Conservation (phyloP, 495 filamentous ascomycete genomes). For the Copromyces sp. region DNA sequence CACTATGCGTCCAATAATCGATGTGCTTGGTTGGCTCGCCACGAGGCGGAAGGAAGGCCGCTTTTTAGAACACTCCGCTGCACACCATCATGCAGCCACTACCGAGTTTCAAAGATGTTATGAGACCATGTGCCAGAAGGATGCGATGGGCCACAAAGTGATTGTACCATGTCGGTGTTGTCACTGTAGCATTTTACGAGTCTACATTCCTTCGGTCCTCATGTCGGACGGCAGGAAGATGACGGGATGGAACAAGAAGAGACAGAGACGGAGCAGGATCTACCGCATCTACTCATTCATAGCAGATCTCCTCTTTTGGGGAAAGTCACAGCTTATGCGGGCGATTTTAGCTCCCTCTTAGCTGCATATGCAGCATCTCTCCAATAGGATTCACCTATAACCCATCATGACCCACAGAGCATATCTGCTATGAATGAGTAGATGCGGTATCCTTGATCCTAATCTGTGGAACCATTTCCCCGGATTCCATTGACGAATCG, state of each 20-base stretch:
- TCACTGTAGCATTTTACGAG: not conserved
- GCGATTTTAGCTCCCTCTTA: too few relatives aligned
- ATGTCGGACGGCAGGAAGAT: not conserved
- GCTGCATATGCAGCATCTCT: too few relatives aligned
- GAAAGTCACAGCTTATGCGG: too few relatives aligned
- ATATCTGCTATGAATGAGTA: too few relatives aligned
- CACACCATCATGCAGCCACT: not conserved
- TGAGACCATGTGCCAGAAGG: not conserved
- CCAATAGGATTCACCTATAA: too few relatives aligned
- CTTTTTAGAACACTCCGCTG: not conserved
- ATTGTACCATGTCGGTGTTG: not conserved
- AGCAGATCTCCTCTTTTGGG: too few relatives aligned
- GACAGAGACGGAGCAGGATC: not conserved
- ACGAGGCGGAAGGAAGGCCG: not conserved
- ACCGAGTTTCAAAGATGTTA: not conserved
- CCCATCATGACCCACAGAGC: too few relatives aligned
- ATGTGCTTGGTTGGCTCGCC: not conserved
- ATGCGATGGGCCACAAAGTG: not conserved
- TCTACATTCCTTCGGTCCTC: not conserved
- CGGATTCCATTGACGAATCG: slow-evolving; percentile 1
- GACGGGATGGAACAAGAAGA: not conserved
- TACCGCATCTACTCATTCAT: too few relatives aligned
- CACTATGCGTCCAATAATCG: not conserved
- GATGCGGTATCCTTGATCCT: too few relatives aligned
- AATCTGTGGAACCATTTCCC: not conserved